phyloP scores from a whole-genome alignment of 228 moss, liverwort and hornwort genomes.

The Sphagnum magellanicum region DNA sequence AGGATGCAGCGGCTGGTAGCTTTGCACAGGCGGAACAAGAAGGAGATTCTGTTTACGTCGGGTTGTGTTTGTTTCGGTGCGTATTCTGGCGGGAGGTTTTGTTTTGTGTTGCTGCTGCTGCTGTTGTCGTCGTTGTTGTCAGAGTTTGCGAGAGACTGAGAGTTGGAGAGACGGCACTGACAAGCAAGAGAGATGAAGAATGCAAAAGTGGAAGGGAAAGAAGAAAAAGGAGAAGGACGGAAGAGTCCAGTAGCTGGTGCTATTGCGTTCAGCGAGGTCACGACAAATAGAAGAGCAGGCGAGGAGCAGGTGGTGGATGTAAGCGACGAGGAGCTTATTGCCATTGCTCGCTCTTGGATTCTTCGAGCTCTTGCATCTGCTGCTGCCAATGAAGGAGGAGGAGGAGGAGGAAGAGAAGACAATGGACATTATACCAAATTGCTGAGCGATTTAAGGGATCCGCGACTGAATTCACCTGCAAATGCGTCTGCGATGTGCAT shows the following conservation, averaged over 20 bases:
- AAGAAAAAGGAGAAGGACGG: neutral
- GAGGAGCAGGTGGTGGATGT: slow-evolving; percentile 6
- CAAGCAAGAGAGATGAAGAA: too few species aligned
- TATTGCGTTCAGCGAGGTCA: slow-evolving; percentile 14
- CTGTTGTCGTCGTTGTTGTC: neutral
- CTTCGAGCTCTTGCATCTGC: slow-evolving; percentile 66
- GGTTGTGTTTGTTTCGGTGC: neutral
- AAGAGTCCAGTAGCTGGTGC: slow-evolving; percentile 12
- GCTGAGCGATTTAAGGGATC: slow-evolving; percentile 50
- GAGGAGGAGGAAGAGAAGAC: slow-evolving; percentile 41
- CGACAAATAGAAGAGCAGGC: neutral
- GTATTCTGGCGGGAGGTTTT: neutral
- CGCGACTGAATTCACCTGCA: slow-evolving; percentile 36
- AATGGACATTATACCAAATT: slow-evolving; percentile 55
- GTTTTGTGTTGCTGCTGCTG: neutral
- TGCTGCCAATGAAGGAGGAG: slow-evolving; percentile 30
- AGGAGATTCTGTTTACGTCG: slow-evolving; percentile 1
- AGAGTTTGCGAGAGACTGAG: neutral
- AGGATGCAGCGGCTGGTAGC: slow-evolving; percentile 1
- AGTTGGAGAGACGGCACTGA: neutral
- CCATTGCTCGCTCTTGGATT: slow-evolving; percentile 61
- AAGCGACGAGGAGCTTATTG: slow-evolving; percentile 50
- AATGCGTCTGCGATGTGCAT: slow-evolving; percentile 39
- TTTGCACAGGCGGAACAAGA: neutral
- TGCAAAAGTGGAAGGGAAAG: neutral